Conservation (phyloP, 2,329 filamentous ascomycete genomes). For the Lecanicillium sp. region DNA sequence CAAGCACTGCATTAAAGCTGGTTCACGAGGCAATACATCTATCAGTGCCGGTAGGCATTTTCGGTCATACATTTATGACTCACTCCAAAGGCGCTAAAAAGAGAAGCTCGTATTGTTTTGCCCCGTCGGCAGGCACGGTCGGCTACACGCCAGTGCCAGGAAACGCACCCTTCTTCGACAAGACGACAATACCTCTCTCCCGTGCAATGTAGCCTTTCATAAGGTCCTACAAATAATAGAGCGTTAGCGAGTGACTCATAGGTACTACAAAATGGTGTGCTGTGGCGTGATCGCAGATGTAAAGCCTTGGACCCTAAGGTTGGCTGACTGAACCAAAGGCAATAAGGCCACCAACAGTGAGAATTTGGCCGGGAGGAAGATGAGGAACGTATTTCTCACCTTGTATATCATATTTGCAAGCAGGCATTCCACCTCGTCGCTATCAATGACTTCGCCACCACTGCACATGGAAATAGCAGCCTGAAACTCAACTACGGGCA, state of each 20-base stretch:
- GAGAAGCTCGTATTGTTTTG: no score
- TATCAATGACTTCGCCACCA: constrained; percentile 58
- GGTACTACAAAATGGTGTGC: constrained; percentile 7
- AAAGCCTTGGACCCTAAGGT: not conserved
- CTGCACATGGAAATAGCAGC: constrained; percentile 73
- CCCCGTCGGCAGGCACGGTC: no score
- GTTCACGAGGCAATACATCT: no score
- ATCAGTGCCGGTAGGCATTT: no score
- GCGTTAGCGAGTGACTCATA: constrained; percentile 24
- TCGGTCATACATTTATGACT: no score
- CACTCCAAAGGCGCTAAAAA: no score
- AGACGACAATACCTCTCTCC: constrained; percentile 79
- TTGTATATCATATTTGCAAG: constrained; percentile 98
- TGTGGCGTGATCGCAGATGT: constrained; percentile 11
- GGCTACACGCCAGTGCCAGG: constrained; percentile 69
- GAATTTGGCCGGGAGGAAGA: not conserved
- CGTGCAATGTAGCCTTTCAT: constrained; percentile 99
- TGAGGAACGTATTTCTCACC: constrained; percentile 39
- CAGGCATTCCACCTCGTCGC: constrained; percentile 91
- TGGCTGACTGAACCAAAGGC: no score
- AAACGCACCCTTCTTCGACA: constrained; percentile 90
- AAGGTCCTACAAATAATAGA: constrained; percentile 51
- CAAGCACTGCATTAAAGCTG: no score
- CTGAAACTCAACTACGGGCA: constrained; percentile 76
- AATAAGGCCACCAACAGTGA: no score